Conservation (phyloP, 1,139 yeast species). For the Blastobotrys capitulatus region DNA sequence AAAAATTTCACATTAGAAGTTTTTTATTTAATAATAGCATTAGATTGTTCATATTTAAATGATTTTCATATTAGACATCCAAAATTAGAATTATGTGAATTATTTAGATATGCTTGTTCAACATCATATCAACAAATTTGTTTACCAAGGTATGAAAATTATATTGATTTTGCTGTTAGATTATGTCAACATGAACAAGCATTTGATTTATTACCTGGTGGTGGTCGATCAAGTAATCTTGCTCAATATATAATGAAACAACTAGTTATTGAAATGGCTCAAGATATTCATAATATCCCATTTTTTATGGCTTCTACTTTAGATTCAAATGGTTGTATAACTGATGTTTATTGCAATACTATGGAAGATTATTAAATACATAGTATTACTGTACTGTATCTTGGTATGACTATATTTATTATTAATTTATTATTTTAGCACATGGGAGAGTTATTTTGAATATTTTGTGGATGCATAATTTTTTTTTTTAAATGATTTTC, state of each 20-base stretch:
- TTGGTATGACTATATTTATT: too few species aligned
- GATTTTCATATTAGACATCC: slow-evolving; percentile 1
- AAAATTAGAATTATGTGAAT: not conserved
- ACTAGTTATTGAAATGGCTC: not conserved
- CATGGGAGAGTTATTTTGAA: not conserved
- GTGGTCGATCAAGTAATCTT: not conserved
- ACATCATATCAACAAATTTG: not conserved
- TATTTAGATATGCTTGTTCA: not conserved
- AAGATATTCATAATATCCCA: not conserved
- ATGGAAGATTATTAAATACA: too few species aligned
- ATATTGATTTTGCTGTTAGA: not conserved
- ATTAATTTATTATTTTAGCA: too few species aligned
- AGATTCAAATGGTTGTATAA: not conserved
- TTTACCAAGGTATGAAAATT: not conserved
- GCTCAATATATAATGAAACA: not conserved
- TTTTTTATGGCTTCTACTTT: slow-evolving; percentile 1
- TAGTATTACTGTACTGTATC: too few species aligned
- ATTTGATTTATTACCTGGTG: not conserved
- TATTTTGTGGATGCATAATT: not conserved
- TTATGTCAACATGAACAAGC: slow-evolving; percentile 2
- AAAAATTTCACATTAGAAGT: not conserved
- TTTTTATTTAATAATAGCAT: slow-evolving; percentile 1
- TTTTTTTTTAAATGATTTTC: too few species aligned
- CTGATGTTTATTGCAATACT: not conserved
- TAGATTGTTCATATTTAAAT: slow-evolving; percentile 1